Conservation (phyloP, 2,329 filamentous ascomycete genomes). For the Fusarium sublunatum region DNA sequence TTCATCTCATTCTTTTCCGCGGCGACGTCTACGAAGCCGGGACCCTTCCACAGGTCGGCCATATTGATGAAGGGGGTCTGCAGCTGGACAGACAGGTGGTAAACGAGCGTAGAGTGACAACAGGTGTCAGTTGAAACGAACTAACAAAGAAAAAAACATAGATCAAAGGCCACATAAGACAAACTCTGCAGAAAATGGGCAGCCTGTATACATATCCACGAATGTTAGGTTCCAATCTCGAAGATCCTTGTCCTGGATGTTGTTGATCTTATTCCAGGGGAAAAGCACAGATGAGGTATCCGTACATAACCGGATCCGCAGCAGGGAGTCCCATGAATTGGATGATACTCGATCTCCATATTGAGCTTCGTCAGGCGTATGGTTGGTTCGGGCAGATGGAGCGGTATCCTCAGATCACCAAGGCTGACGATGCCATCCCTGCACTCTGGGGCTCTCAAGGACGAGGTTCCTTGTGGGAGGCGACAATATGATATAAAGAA, state of each 20-base stretch:
- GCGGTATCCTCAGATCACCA: neutral
- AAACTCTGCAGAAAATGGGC: no score
- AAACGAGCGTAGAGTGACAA: neutral
- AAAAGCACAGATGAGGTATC: slow-evolving; percentile 29
- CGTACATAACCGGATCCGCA: slow-evolving; percentile 37
- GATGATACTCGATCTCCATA: slow-evolving; percentile 8
- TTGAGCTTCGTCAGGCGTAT: neutral
- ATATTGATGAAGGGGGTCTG: slow-evolving; percentile 18
- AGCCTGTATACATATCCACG: slow-evolving; percentile 36
- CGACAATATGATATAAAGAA: neutral
- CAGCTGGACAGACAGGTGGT: neutral
- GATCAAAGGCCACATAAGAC: no score
- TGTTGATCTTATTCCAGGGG: slow-evolving; percentile 12
- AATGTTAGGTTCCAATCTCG: slow-evolving; percentile 26
- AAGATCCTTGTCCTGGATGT: slow-evolving; percentile 4
- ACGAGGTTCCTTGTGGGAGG: neutral
- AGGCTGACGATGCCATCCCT: slow-evolving; percentile 2
- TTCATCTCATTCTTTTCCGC: slow-evolving; percentile 43
- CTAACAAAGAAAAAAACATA: slow-evolving; percentile 4
- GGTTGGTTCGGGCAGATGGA: slow-evolving; percentile 3
- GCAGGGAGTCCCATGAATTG: slow-evolving; percentile 14
- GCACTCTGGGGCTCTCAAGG: neutral
- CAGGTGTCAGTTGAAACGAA: neutral
- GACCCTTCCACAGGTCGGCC: slow-evolving; percentile 35
- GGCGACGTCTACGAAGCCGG: slow-evolving; percentile 17